Percentiles rank a stretch among this genome's conserved stretches.
Evolutionary conservation across 768 basidiomycete genomes (phyloP).

Genomic region (Mycena belliarum): DNA sequence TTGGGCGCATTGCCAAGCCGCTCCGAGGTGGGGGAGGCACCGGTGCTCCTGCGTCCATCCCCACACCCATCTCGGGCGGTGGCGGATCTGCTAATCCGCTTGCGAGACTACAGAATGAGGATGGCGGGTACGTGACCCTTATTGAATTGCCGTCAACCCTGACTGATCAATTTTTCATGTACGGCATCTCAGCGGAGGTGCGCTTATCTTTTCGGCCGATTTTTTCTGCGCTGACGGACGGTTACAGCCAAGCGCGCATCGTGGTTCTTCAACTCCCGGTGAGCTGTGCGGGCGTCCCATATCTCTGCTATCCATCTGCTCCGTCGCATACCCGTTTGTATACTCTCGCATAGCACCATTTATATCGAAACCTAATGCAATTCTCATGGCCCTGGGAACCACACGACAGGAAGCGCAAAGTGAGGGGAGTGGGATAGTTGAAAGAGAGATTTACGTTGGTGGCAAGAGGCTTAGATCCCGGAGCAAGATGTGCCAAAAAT

Average conservation of each 20-base stretch:
- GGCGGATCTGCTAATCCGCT: constrained; percentile 64
- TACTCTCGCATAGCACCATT: constrained; percentile 26
- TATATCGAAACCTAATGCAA: constrained; percentile 15
- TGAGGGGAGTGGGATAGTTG: constrained; percentile 5
- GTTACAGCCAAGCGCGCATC: constrained; percentile 82
- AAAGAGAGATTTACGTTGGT: constrained; percentile 8
- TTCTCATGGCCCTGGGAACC: constrained; percentile 18
- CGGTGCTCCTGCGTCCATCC: constrained; percentile 42
- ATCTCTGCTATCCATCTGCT: constrained; percentile 22
- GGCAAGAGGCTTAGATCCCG: no score
- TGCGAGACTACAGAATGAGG: constrained; percentile 77
- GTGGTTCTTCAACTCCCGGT: constrained; percentile 90
- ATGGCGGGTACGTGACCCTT: constrained; percentile 58
- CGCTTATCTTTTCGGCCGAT: constrained; percentile 27
- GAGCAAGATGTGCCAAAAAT: neutral
- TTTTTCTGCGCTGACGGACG: constrained; percentile 21
- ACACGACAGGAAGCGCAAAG: neutral
- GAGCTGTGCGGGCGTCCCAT: constrained; percentile 26
- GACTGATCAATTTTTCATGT: constrained; percentile 28
- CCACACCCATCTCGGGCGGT: constrained; percentile 42
- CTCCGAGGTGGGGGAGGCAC: constrained; percentile 87
- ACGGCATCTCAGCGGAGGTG: constrained; percentile 38
- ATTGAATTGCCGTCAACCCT: constrained; percentile 22
- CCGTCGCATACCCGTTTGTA: constrained; percentile 30
- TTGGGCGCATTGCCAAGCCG: constrained; percentile 96